phyloP scores from a whole-genome alignment of 1,284 basidiomycete genomes.

The Dichomitus squalens region DNA sequence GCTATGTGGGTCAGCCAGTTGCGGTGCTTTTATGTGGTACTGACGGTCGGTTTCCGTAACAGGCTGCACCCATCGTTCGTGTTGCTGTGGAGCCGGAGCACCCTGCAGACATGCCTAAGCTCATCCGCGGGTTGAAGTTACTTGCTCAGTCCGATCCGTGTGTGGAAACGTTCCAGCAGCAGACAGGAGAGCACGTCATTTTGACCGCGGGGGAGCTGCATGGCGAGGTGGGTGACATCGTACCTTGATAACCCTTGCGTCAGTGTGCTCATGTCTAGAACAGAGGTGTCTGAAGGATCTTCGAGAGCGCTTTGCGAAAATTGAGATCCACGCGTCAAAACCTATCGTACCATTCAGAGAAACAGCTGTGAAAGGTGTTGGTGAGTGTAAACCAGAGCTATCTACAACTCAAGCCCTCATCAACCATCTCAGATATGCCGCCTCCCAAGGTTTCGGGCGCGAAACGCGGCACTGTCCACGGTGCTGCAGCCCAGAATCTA shows the following conservation, averaged over 20 bases:
- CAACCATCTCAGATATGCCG: conserved; percentile 70
- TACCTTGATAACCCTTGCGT: background rate
- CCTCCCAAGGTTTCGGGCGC: conserved; percentile 78
- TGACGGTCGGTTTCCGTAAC: background rate
- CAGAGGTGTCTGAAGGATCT: conserved; percentile 96
- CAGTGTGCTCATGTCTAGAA: background rate
- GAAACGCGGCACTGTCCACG: conserved; percentile 79
- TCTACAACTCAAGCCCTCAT: background rate
- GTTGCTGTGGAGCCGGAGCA: conserved; percentile 91
- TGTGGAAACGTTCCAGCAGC: conserved; percentile 95
- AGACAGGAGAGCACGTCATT: conserved; percentile 98
- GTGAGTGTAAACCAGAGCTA: conserved; percentile 42
- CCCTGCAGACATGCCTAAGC: conserved; percentile 92
- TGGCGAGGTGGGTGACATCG: conserved; percentile 69
- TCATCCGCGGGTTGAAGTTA: conserved; percentile 86
- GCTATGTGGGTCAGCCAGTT: conserved; percentile 54
- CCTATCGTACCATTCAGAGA: conserved; percentile 99
- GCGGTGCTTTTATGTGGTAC: conserved; percentile 1
- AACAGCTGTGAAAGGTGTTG: conserved; percentile 82
- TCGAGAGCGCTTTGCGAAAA: conserved; percentile 90
- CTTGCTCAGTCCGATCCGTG: conserved; percentile 97
- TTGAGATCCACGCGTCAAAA: conserved; percentile 91
- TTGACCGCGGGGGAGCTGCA: conserved; percentile 96
- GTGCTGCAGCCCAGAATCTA: conserved; percentile 68
- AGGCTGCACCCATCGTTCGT: conserved; percentile 91